Evolutionary conservation across 1,139 yeast genomes (phyloP).

Genomic region (Pichia sp.): DNA sequence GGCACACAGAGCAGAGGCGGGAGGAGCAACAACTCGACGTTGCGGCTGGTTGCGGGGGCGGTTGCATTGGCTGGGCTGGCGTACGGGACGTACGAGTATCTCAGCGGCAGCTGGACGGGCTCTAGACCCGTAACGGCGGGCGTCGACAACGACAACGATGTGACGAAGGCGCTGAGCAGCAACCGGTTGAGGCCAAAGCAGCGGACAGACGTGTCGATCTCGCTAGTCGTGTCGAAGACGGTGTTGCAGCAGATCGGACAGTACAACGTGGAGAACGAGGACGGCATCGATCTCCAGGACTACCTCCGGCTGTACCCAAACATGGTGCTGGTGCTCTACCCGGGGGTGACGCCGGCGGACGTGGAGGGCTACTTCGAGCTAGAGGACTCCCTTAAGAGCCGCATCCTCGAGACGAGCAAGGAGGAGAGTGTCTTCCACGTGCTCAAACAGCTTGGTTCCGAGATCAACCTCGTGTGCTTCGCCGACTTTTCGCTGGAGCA

Average conservation of each 20-base stretch:
- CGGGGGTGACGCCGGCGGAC: constrained; percentile 26
- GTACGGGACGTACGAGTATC: constrained; percentile 17
- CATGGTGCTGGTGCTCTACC: constrained; percentile 32
- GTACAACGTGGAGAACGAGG: constrained; percentile 14
- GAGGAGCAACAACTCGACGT: background rate
- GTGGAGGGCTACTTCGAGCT: constrained; percentile 28
- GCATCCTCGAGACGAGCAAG: constrained; percentile 38
- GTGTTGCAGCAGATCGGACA: constrained; percentile 12
- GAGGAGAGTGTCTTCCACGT: constrained; percentile 42
- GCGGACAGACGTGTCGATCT: constrained; percentile 12
- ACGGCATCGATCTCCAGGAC: constrained; percentile 16
- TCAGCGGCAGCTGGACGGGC: background rate
- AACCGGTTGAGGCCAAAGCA: constrained; percentile 11
- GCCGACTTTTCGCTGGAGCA: constrained; percentile 29
- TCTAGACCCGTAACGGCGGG: background rate
- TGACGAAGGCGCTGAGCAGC: background rate
- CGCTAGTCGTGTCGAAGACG: constrained; percentile 21
- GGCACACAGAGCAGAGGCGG: background rate
- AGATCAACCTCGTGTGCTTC: constrained; percentile 32
- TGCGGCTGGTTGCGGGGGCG: constrained; percentile 11
- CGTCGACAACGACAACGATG: background rate
- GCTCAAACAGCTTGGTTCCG: constrained; percentile 37
- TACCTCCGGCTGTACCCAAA: constrained; percentile 22
- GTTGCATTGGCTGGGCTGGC: constrained; percentile 4
- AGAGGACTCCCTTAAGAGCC: constrained; percentile 25